phyloP scores from a whole-genome alignment of 1,284 basidiomycete species.

The Agaricales sp. region DNA sequence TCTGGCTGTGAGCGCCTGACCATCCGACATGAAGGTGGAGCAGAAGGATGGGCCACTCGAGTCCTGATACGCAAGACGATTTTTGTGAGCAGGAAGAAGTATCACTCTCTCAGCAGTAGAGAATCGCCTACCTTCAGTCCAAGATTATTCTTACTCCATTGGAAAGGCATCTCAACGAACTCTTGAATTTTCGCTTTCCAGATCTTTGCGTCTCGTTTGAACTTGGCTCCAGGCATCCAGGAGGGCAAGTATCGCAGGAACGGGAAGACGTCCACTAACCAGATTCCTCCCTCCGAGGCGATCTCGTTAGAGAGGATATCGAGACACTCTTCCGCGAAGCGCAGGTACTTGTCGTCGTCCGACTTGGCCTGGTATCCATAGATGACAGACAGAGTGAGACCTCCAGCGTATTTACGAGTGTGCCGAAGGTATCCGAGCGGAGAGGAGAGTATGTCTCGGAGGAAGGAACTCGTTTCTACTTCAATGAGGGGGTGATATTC shows the following conservation, averaged over 20 bases:
- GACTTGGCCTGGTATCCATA: conserved; percentile 52
- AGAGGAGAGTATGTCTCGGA: conserved; percentile 32
- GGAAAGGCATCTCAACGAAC: conserved; percentile 55
- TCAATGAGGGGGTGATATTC: conserved; percentile 49
- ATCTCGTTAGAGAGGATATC: conserved; percentile 51
- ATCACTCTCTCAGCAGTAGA: background rate
- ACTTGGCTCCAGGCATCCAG: conserved; percentile 36
- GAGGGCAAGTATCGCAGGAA: conserved; percentile 29
- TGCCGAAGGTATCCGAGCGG: conserved; percentile 31
- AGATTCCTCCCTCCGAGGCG: conserved; percentile 53
- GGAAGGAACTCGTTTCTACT: conserved; percentile 39
- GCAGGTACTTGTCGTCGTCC: conserved; percentile 44
- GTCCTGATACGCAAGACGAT: conserved; percentile 46
- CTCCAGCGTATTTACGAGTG: conserved; percentile 46
- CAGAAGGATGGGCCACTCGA: conserved; percentile 48
- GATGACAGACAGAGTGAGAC: conserved; percentile 47
- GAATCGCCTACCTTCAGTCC: conserved; percentile 37
- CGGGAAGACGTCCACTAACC: conserved; percentile 59
- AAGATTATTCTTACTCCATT: conserved; percentile 46
- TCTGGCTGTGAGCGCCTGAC: conserved; percentile 12
- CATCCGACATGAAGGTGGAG: conserved; percentile 44
- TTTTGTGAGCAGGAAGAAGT: conserved; percentile 15
- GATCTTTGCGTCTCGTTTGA: conserved; percentile 40
- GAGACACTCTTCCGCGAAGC: conserved; percentile 51
- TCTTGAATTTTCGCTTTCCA: conserved; percentile 62